Conservation (phyloP, 2,329 filamentous ascomycete species). For the Microdochium trichocladiopsis region DNA sequence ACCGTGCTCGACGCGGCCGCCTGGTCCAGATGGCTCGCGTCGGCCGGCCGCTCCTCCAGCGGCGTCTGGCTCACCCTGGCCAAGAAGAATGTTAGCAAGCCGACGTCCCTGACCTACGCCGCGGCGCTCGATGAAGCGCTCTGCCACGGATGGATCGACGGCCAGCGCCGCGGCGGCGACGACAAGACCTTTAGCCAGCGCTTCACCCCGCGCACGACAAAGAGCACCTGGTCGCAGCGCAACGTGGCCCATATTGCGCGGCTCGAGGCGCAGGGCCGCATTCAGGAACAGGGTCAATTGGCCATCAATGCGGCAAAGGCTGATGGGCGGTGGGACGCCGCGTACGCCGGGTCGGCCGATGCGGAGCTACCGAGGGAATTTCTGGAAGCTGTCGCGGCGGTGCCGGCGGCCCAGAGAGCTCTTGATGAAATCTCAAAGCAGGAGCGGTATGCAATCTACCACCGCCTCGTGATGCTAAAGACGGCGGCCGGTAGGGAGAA, state of each 20-base stretch:
- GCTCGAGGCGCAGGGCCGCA: conserved; percentile 36
- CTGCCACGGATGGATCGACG: conserved; percentile 59
- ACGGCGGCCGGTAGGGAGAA: conserved; percentile 13
- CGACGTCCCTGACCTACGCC: conserved; percentile 18
- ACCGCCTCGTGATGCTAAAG: conserved; percentile 14
- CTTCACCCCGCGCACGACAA: conserved; percentile 49
- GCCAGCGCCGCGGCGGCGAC: conserved; percentile 37
- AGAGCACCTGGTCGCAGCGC: conserved; percentile 51
- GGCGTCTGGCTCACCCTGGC: conserved; percentile 20
- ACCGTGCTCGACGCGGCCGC: conserved; percentile 11
- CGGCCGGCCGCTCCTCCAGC: conserved; percentile 10
- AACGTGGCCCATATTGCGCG: conserved; percentile 45
- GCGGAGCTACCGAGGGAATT: conserved; percentile 44
- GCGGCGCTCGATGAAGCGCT: conserved; percentile 50
- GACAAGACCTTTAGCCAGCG: conserved; percentile 42
- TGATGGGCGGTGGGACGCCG: conserved; percentile 51
- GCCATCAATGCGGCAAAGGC: conserved; percentile 47
- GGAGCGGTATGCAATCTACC: conserved; percentile 15
- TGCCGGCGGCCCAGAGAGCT: conserved; percentile 10
- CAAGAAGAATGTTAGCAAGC: conserved; percentile 13
- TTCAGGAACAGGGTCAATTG: conserved; percentile 37
- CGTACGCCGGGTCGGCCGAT: conserved; percentile 42
- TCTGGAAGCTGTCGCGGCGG: conserved; percentile 12
- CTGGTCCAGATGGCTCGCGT: conserved; percentile 17
- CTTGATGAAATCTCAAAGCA: conserved; percentile 10